Evolutionary conservation across 169 alveolate species (phyloP), one percentile per base, ranked within the genome.

Genomic region (Theileria sp.): DNA sequence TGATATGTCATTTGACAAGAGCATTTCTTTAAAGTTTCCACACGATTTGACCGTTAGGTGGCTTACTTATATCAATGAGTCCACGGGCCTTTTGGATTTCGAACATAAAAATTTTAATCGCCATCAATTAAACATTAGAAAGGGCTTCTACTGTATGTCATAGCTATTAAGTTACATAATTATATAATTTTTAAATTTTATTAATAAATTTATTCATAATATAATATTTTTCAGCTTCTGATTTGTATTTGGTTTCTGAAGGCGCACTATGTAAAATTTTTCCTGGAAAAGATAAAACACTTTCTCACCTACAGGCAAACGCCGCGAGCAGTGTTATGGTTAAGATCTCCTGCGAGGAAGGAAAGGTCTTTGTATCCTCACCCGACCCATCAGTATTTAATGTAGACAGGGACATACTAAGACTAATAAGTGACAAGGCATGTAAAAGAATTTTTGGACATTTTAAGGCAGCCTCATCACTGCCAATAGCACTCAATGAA

Each of bases 401-500:
- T 3, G 61, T 28, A 34, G 49, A 19, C 7, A 51, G 19, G 38
- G 80, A 74, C 58, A 21, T 51, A 34, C 32, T 44, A 6, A 74
- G 72, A 62, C 72, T 74, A 19, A 60, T 74, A 74, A 74, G 80
- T 30, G 80, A 74, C 26, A 36, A 74, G 71, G 72, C 72, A 25
- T 30, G 21, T 54, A 74, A 25, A 74, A 74, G 44, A 8, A 28
- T 74, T 5, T 74, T 44, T 30, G 80, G 80, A 6, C 72, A 38
- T 25, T 60, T 74, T 58, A 74, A 38, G 7, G 12, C 60, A 3
- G 21, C 32, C 5, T 7, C 49, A 8, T 75, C 44, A 17, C 70
- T 74, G 26, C 66, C 82, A 15, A 38, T 51, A 23, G 89, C 81
- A 15, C 15, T 83, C 12, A 83, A 83, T 28, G 86, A 83, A 21